Conservation (phyloP, 2,329 filamentous ascomycete species). For the Colletotrichum gloeosporioides region DNA sequence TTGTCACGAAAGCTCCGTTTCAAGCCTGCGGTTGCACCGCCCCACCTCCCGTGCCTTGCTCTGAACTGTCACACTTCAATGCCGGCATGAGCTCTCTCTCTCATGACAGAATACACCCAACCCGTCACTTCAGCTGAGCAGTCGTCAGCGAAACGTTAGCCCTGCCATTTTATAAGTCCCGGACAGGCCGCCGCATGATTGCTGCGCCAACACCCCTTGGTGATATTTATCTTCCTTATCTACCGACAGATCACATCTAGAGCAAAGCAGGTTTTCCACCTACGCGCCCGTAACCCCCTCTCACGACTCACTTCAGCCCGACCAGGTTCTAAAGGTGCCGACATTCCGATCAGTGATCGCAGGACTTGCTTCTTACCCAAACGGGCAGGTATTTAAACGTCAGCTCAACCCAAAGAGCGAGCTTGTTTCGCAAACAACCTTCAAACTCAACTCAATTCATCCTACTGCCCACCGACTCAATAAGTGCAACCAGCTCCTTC, state of each 20-base stretch:
- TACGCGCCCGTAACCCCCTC: not conserved
- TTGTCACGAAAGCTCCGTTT: constrained; percentile 16
- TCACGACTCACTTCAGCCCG: not conserved
- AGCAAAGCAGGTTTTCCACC: not conserved
- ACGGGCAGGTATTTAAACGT: not conserved
- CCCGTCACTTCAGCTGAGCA: not conserved
- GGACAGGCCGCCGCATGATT: not conserved
- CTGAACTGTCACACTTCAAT: constrained; percentile 8
- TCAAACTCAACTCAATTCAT: not conserved
- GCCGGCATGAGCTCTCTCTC: constrained; percentile 1
- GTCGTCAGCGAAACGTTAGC: not conserved
- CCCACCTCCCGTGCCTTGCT: constrained; percentile 5
- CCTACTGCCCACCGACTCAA: not conserved
- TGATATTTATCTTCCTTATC: not conserved
- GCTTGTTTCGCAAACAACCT: not conserved
- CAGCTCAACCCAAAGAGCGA: not conserved
- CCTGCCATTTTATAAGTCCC: not conserved
- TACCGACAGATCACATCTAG: not conserved
- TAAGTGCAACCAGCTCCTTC: not conserved
- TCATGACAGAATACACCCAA: not conserved
- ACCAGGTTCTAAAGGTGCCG: not conserved
- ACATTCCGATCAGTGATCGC: not conserved
- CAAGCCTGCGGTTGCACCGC: constrained; percentile 18
- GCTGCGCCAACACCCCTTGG: not conserved
- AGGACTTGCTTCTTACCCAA: not conserved